Evolutionary conservation across 805 yeast genomes (phyloP), one percentile per base, ranked within the genome.

Genomic region (Kodamaea fukazawae): DNA sequence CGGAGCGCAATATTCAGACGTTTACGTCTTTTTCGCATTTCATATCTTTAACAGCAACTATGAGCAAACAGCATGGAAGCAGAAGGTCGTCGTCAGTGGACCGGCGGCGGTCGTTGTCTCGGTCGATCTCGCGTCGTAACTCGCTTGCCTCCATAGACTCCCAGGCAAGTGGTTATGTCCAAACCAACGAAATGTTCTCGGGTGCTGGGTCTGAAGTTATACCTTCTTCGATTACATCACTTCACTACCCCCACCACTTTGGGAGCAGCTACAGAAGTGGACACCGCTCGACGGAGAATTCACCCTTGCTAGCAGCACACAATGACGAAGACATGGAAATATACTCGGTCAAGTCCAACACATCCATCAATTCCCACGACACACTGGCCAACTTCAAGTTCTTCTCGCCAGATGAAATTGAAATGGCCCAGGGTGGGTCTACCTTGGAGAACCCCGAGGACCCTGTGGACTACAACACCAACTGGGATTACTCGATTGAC

Each of bases 381-480:
- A 57, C 65, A 6, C 58, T 53, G 28, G 53, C 56, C 10, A 70
- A 81, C 40, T 91, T 93, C 65, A 76, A 79, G 45, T 91, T 90
- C 58, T 91, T 91, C 61, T 79, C 91, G 8, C 71, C 83, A 3
- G 87, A 85, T 41, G 93, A 88, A 49, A 82, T 91, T 33, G 90
- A 84, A 52, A 70, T 75, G 36, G 97, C 98, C 0, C 93, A 86
- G 39, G 96, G 96, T 34, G 74, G 91, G 1, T 86, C 96, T 2
- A 83, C 91, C 2, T 57, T 83, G 49, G 86, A 81, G 45, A 74
- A 77, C 49, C 70, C 74, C 2, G 67, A 62, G 23, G 69, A 73
- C 23, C 73, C 76, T 0, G 76, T 84, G 15, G 93, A 85, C 55
- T 85, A 81, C 53, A 83, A 85, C 54, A 80, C 86, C 6, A 72